Evolutionary conservation across 1,284 basidiomycete genomes (phyloP).

Genomic region (Earliella scabrosa): DNA sequence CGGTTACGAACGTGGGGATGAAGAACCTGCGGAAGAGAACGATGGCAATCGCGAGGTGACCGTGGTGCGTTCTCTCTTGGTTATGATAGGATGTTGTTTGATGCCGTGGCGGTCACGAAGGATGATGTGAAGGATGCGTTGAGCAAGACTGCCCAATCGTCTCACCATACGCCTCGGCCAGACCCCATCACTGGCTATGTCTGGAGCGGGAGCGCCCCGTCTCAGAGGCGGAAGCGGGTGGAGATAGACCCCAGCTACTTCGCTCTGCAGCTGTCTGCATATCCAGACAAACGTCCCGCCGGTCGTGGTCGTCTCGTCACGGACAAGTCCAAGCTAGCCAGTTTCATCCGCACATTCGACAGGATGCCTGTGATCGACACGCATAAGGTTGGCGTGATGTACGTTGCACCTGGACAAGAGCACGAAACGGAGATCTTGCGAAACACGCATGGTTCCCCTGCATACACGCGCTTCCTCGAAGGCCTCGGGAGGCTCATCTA

Average conservation of each 20-base stretch:
- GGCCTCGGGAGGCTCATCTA: slow-evolving; percentile 90
- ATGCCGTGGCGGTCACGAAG: slow-evolving; percentile 16
- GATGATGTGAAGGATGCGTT: slow-evolving; percentile 20
- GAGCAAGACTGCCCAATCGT: slow-evolving; percentile 10
- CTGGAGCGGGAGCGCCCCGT: slow-evolving; percentile 85
- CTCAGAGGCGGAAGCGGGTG: slow-evolving; percentile 86
- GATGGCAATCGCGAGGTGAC: slow-evolving; percentile 3
- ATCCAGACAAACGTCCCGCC: slow-evolving; percentile 55
- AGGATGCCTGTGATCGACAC: slow-evolving; percentile 95
- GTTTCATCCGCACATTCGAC: slow-evolving; percentile 77
- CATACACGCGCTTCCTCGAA: slow-evolving; percentile 92
- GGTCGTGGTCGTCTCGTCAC: slow-evolving; percentile 51
- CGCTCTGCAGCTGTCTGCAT: slow-evolving; percentile 85
- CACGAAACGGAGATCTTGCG: slow-evolving; percentile 86
- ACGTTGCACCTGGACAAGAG: slow-evolving; percentile 92
- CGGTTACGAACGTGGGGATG: slow-evolving; percentile 1
- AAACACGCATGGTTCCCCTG: slow-evolving; percentile 93
- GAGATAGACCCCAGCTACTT: slow-evolving; percentile 88
- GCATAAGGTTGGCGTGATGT: slow-evolving; percentile 96
- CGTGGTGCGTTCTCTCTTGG: slow-evolving; percentile 4
- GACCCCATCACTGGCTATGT: slow-evolving; percentile 81
- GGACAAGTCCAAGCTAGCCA: slow-evolving; percentile 55
- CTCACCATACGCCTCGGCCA: slow-evolving; percentile 31
- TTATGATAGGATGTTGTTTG: slow-evolving; percentile 15
- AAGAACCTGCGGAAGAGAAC: slow-evolving; percentile 3